Percentiles rank a stretch among this genome's conserved stretches.
phyloP scores from a whole-genome alignment of 1,284 basidiomycete species.

The Ceratobasidium sp. region DNA sequence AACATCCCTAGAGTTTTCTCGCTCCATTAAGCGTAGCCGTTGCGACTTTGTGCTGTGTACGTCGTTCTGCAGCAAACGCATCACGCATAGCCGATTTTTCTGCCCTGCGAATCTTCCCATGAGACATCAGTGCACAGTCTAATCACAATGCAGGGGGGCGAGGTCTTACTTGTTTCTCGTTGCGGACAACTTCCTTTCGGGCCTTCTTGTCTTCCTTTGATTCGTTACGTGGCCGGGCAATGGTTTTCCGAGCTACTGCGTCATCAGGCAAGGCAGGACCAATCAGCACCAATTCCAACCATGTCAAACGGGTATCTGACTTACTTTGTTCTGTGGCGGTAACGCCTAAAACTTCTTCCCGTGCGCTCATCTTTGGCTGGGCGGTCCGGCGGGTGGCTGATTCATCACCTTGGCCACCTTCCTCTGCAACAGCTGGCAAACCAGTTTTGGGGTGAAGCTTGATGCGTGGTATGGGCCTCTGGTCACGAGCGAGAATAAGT shows the following conservation, averaged over 20 bases:
- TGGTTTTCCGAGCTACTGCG: conserved; percentile 58
- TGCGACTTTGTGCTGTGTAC: conserved; percentile 71
- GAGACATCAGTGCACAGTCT: conserved; percentile 14
- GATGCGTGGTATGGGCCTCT: conserved; percentile 70
- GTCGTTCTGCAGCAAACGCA: conserved; percentile 78
- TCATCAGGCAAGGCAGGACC: conserved; percentile 18
- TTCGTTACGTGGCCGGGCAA: conserved; percentile 82
- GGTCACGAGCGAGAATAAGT: conserved; percentile 74
- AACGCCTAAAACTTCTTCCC: conserved; percentile 45
- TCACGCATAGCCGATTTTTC: conserved; percentile 87
- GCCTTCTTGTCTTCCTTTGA: conserved; percentile 86
- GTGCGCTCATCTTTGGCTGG: conserved; percentile 40
- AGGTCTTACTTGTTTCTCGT: conserved; percentile 68
- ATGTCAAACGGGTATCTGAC: conserved; percentile 40
- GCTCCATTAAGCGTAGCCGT: conserved; percentile 58
- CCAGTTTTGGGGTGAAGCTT: conserved; percentile 78
- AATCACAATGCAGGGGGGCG: conserved; percentile 19
- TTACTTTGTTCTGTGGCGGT: conserved; percentile 46
- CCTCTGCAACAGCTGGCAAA: conserved; percentile 67
- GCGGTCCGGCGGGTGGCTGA: conserved; percentile 6
- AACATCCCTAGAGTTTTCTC: conserved; percentile 37
- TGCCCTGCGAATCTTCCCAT: conserved; percentile 62
- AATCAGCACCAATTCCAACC: conserved; percentile 11
- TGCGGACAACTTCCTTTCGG: conserved; percentile 89
- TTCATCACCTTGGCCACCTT: conserved; percentile 45